These are phyloP conservation scores for Earliella scabrosa DNA, from an alignment of 1,284 basidiomycete genomes.

Conservation along the genomic window DNA sequence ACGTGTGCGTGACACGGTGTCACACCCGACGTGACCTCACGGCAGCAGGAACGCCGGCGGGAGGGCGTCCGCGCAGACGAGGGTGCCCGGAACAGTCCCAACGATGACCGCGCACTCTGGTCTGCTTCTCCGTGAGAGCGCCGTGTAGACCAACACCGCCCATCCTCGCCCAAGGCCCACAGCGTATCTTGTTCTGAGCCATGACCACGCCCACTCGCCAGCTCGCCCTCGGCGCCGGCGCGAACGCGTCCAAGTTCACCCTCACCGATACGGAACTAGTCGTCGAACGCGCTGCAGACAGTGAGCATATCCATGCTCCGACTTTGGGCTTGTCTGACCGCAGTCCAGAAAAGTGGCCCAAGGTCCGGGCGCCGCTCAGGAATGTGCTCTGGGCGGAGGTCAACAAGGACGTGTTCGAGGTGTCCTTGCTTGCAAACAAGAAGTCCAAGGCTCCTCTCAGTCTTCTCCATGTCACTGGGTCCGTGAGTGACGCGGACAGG, in stretches of 20 bases:
- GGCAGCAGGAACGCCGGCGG: not conserved
- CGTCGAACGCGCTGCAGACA: constrained; percentile 34
- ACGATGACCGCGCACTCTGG: not conserved
- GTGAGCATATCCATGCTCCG: constrained; percentile 7
- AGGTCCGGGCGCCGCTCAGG: constrained; percentile 42
- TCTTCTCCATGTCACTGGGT: constrained; percentile 48
- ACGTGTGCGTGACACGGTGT: constrained; percentile 1
- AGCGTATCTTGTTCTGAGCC: not conserved
- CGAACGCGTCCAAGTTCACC: constrained; percentile 29
- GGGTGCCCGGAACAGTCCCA: no score
- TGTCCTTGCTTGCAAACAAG: constrained; percentile 49
- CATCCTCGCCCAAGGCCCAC: not conserved
- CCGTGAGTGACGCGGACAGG: constrained; percentile 41
- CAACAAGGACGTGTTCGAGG: constrained; percentile 41
- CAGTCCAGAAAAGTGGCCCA: constrained; percentile 32
- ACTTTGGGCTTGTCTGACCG: not conserved
- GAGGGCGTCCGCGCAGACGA: no score
- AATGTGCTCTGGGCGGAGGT: constrained; percentile 57
- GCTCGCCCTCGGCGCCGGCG: constrained; percentile 25
- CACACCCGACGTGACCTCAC: not conserved
- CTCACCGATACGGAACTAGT: constrained; percentile 35
- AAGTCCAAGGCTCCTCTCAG: constrained; percentile 41
- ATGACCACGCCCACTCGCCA: constrained; percentile 16
- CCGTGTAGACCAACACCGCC: not conserved
- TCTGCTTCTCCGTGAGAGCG: not conserved